Evolutionary conservation across 192 early-diverging fungal species (phyloP), one percentile per base, ranked within the genome.

Genomic region (Spizellomyces sp.): DNA sequence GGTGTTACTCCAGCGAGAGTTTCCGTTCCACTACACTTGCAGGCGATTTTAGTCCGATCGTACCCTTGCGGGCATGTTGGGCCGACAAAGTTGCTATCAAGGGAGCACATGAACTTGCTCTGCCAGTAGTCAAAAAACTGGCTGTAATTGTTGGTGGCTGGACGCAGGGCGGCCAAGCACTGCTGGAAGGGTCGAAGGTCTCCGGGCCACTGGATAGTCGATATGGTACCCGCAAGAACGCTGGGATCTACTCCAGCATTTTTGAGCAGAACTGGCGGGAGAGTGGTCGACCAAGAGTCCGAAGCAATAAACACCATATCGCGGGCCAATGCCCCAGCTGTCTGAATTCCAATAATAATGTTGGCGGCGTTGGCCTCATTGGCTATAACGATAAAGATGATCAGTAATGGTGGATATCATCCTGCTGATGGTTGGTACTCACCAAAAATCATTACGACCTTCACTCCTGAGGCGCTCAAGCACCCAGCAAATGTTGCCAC

Each of bases 371-470:
- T 52, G 9, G 48, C 48, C n/a, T 52, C 48, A 52, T 52, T 52
- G 48, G 48, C 48, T 52, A 52, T 52, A 10, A n/a, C n/a, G n/a
- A n/a, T n/a, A n/a, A n/a, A n/a, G n/a, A n/a, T n/a, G n/a, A n/a
- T n/a, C n/a, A n/a, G n/a, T n/a, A n/a, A n/a, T n/a, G n/a, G n/a
- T n/a, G n/a, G n/a, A n/a, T n/a, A n/a, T n/a, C n/a, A n/a, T n/a
- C n/a, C n/a, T n/a, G n/a, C n/a, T n/a, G n/a, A n/a, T 52, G 48
- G 48, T 9, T n/a, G n/a, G 48, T 9, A 9, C 48, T 10, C n/a
- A 52, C 48, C 48, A n/a, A 52, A 52, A 52, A 52, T 52, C 48
- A 52, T 52, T 9, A 52, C 48, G 48, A 52, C 48, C n/a, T 52
- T 52, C 9, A 52, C 48, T n/a, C n/a, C 9, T 9, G 48, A 52